A percentile compares a stretch with the other conserved stretches of the same genome.
These are phyloP conservation scores for Asterophora lycoperdoides DNA, from an alignment of 768 basidiomycete species.

Conservation along the genomic window DNA sequence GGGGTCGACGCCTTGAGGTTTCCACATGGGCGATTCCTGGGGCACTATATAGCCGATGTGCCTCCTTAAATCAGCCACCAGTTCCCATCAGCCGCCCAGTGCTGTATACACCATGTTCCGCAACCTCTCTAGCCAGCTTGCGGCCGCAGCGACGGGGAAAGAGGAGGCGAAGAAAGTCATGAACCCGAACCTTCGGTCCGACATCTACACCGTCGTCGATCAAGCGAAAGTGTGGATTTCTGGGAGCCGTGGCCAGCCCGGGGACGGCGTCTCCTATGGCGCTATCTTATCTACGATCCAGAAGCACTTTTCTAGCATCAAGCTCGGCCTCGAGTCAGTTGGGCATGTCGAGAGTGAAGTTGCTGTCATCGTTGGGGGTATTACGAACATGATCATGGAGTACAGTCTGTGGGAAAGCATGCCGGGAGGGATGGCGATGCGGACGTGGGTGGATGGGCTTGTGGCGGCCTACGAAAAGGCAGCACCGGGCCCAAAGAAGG, in stretches of 20 bases:
- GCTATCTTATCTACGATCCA: conserved; percentile 41
- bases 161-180: conserved; percentile 40
- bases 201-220: conserved; percentile 48
- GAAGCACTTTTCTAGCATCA: conserved; percentile 45
- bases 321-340: conserved; percentile 42
- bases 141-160: conserved; percentile 25
- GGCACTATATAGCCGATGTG: conserved; percentile 14
- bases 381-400: conserved; percentile 52
- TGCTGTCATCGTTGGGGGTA: conserved; percentile 45
- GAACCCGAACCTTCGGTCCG: conserved; percentile 45
- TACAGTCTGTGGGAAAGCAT: conserved; percentile 55
- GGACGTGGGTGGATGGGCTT: conserved; percentile 50
- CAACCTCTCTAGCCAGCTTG: conserved; percentile 39
- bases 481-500: conserved; percentile 30
- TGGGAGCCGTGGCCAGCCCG: conserved; percentile 42
- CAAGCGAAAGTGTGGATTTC: conserved; percentile 43
- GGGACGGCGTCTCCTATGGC: conserved; percentile 49
- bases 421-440: conserved; percentile 53
- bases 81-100: conserved; percentile 1
- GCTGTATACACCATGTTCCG: conserved; percentile 38
- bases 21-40: conserved; percentile 26
- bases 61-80: conserved; percentile 1
- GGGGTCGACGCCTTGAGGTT: conserved; percentile 31
- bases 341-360: conserved; percentile 46
- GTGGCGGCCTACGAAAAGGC: conserved; percentile 37